phyloP scores from a whole-genome alignment of 208 protist genomes.

The Acanthamoeba sp. region DNA sequence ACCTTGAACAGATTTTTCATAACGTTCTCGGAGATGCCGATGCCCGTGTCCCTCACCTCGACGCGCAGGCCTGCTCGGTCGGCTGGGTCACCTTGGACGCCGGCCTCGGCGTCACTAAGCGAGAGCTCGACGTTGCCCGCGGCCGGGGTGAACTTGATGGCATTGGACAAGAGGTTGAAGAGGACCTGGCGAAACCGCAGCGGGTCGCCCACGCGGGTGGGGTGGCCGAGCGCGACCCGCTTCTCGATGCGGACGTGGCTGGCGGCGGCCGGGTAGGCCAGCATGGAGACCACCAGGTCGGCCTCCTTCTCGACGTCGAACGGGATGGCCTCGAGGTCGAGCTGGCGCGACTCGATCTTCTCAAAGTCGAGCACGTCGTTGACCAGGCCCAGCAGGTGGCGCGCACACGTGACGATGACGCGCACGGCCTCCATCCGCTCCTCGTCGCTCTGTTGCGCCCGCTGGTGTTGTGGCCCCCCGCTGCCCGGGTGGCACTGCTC shows the following conservation, averaged over 20 bases:
- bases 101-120: neutral
- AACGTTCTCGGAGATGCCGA: constrained; percentile 78
- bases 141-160: constrained; percentile 74
- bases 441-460: neutral
- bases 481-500: neutral
- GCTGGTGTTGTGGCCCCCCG: neutral
- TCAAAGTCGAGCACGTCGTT: constrained; percentile 71
- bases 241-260: neutral
- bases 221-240: neutral
- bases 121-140: constrained; percentile 8
- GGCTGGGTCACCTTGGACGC: neutral
- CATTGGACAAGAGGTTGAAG: constrained; percentile 73
- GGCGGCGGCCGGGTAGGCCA: neutral
- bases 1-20: constrained; percentile 77
- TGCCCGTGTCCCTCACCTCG: constrained; percentile 81
- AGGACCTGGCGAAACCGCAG: constrained; percentile 66
- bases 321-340: constrained; percentile 57
- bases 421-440: neutral
- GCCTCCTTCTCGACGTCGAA: constrained; percentile 37
- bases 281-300: constrained; percentile 26
- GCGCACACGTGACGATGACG: constrained; percentile 56
- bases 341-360: constrained; percentile 50
- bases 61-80: constrained; percentile 11
- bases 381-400: constrained; percentile 47
- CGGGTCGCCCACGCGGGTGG: constrained; percentile 72